Evolutionary conservation across 2,329 filamentous ascomycete genomes (phyloP), one percentile per base, ranked within the genome.

Genomic region (Fusarium annulatum): DNA sequence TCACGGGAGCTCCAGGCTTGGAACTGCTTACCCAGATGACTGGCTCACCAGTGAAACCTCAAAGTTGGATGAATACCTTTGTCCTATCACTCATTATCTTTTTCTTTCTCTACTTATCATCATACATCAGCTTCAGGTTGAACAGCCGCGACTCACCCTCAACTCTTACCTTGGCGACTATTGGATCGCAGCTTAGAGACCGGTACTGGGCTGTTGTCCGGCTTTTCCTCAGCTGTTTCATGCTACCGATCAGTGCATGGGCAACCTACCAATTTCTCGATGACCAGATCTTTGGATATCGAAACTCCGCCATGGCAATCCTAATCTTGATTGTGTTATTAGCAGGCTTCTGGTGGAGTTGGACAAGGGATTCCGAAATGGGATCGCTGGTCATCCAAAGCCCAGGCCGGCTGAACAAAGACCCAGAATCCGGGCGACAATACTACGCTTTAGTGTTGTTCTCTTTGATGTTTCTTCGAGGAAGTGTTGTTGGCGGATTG

Each of bases 161-260:
- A 41, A 41, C 21, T 4, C 5, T 21, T 5, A 21, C 38, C 38
- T 21, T 3, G 38, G 3, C 7, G 14, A 21, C 19, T 21, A 14
- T 41, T 21, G 12, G 4, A 11, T 26, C 51, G 15, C 85, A 87
- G 63, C 87, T 87, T 23, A 73, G 59, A 41, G 87, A 52, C 43
- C 66, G 11, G 9, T 68, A 36, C 11, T 75, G 89, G 74, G 88
- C 88, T 71, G 81, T 89, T 36, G 84, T 94, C 67, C 88, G 93
- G 46, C 86, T 94, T 66, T 87, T 93, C 21, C 92, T 93, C 84
- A 94, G 93, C 80, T 95, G 91, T 81, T 92, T 95, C 77, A 85
- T 94, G 57, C 82, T 95, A 9, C 93, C 93, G 0, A 86, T 94
- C 46, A 87, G 94, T 21, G 87, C 92, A 0, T 81, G 94, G 53